These are phyloP conservation scores for Urtica urens DNA, from an alignment of 306 rosid species.

Conservation along the genomic window DNA sequence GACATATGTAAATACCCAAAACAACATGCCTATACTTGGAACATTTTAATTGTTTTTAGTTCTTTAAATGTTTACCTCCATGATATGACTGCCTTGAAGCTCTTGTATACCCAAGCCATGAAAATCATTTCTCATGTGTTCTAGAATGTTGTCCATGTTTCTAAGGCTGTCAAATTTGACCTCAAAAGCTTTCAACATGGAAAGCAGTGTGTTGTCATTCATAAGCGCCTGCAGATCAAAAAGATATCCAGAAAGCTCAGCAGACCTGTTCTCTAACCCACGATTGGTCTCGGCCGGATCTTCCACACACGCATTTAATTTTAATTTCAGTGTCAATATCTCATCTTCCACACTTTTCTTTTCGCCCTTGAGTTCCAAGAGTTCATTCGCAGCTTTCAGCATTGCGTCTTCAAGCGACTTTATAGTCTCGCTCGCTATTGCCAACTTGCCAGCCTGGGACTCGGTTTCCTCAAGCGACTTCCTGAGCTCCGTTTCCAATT, in stretches of 20 bases:
- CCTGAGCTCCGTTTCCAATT: slow-evolving; percentile 61
- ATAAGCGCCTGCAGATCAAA: slow-evolving; percentile 56
- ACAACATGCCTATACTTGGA: not conserved
- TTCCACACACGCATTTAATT: slow-evolving; percentile 57
- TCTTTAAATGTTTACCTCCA: slow-evolving; percentile 45
- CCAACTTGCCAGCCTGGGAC: slow-evolving; percentile 38
- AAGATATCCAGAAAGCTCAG: slow-evolving; percentile 42
- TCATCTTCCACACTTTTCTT: slow-evolving; percentile 57
- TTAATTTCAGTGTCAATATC: slow-evolving; percentile 46
- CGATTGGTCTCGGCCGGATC: slow-evolving; percentile 61
- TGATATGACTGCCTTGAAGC: slow-evolving; percentile 25
- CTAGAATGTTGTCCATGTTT: slow-evolving; percentile 44
- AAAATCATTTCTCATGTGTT: slow-evolving; percentile 34
- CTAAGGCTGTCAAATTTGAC: slow-evolving; percentile 46
- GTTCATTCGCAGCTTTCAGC: slow-evolving; percentile 46
- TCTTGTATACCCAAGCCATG: slow-evolving; percentile 31
- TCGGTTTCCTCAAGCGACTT: slow-evolving; percentile 54
- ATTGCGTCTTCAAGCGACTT: slow-evolving; percentile 59
- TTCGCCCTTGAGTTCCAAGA: slow-evolving; percentile 45
- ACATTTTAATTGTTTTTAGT: too few relatives aligned
- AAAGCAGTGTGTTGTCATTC: slow-evolving; percentile 47
- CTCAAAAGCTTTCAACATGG: slow-evolving; percentile 44
- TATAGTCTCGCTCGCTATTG: slow-evolving; percentile 35
- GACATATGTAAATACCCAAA: too few relatives aligned
- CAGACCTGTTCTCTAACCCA: slow-evolving; percentile 43